Evolutionary conservation across 306 rosid genomes (phyloP), one percentile per base, ranked within the genome.

Genomic region (Dryas drummondii): DNA sequence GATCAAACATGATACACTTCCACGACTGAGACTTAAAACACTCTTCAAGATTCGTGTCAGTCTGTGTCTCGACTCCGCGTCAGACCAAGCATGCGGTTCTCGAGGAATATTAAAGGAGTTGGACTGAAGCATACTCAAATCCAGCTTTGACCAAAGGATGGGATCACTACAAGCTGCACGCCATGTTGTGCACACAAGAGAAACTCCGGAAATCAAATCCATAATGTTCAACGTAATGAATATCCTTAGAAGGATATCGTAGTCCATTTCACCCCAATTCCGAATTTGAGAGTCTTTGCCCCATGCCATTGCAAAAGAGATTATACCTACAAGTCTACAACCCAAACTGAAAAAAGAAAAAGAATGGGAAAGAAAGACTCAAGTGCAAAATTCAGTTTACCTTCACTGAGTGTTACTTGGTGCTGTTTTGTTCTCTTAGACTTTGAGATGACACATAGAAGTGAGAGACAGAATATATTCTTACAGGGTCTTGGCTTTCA

Each of bases 131-230:
- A 7, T 9, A 55, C 45, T 65, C 49, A 49, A 0, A 17, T 72
- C 82, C 9, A 73, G 5, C 6, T 1, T 58, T 12, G 2, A 46
- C 87, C 87, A 70, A 41, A 77, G 15, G 0, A 4, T 0, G 6
- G 87, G 82, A 19, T 80, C 61, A 0, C 5, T 3, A 47, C 14
- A 41, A 47, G 82, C 78, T 44, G 5, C 16, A 1, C 54, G 51
- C 75, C 82, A 79, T 12, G 70, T 17, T 4, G 26, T 79, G 19
- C 86, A 79, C 5, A 80, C 83, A 9, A 6, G 2, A 0, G 81
- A 77, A 1, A 58, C 22, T 19, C 22, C 82, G 4, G 2, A 1
- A 6, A 48, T 65, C 22, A 85, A 26, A 47, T 88, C 86, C 60
- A 27, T 50, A 26, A 81, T 59, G 58, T 68, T 63, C 0, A 85